Evolutionary conservation across 306 rosid species (phyloP).

Genomic region (Phaseolus lunatus): DNA sequence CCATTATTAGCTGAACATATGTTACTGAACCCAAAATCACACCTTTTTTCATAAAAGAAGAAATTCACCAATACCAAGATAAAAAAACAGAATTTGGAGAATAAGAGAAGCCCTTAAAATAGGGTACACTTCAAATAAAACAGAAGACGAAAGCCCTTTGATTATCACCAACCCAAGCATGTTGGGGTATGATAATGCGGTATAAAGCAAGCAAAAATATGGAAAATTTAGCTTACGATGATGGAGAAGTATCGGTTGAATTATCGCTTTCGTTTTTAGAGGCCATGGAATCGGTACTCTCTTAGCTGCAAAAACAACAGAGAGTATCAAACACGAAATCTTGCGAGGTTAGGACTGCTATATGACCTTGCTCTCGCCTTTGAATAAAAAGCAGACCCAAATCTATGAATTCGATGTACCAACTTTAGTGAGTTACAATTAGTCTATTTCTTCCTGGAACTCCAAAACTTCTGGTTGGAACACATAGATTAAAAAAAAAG

Average conservation of each 20-base stretch:
- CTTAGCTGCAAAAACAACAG: conserved; percentile 17
- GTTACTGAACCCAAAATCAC: conserved; percentile 15
- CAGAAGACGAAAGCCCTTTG: neutral
- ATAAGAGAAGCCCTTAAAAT: neutral
- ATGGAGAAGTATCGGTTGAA: conserved; percentile 53
- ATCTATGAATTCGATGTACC: neutral
- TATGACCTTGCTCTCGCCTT: neutral
- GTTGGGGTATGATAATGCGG: neutral
- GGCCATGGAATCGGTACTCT: conserved; percentile 61
- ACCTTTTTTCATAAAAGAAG: neutral
- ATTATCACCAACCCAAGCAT: neutral
- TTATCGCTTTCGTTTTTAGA: conserved; percentile 59
- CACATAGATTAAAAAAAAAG: no score
- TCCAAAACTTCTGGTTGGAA: no score
- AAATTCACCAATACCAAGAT: neutral
- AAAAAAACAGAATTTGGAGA: neutral
- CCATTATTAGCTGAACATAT: conserved; percentile 8
- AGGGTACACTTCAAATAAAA: neutral
- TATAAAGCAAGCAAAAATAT: neutral
- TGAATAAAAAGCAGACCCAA: neutral
- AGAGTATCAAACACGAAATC: neutral
- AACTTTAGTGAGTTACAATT: neutral
- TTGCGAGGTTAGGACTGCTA: neutral
- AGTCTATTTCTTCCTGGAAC: no score
- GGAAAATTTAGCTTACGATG: conserved; percentile 52